These are phyloP conservation scores for Symbiotaphrina buchneri DNA, from an alignment of 495 filamentous ascomycete genomes.

Conservation along the genomic window DNA sequence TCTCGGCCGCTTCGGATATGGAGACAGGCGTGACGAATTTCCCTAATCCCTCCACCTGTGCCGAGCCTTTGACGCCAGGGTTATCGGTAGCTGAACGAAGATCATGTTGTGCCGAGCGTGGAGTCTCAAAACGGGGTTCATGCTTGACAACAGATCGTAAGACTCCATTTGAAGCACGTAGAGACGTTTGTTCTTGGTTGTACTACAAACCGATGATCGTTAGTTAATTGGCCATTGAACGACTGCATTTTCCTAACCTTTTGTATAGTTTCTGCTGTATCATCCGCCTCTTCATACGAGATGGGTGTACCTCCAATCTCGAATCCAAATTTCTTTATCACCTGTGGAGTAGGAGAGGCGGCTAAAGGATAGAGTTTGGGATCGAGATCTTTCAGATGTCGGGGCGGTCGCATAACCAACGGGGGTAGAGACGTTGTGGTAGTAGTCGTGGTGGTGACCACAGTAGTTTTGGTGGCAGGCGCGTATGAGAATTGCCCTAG, in stretches of 20 bases:
- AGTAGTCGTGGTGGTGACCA: constrained; percentile 84
- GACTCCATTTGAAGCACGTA: constrained; percentile 30
- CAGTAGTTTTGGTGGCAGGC: constrained; percentile 49
- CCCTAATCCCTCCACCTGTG: background rate
- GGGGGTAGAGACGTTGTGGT: constrained; percentile 81
- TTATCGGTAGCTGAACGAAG: too few relatives aligned
- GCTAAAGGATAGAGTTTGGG: constrained; percentile 81
- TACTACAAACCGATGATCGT: constrained; percentile 14
- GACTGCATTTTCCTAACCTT: constrained; percentile 38
- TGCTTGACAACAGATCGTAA: constrained; percentile 22
- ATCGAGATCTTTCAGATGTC: constrained; percentile 52
- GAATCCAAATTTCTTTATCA: constrained; percentile 50
- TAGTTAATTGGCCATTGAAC: constrained; percentile 8
- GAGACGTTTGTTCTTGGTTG: constrained; percentile 22
- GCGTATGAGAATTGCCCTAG: constrained; percentile 48
- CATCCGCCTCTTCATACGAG: constrained; percentile 42
- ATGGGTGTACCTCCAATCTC: constrained; percentile 41
- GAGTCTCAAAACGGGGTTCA: constrained; percentile 8
- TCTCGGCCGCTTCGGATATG: constrained; percentile 30
- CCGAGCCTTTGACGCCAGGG: background rate
- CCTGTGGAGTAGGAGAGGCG: constrained; percentile 50
- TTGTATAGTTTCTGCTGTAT: constrained; percentile 25
- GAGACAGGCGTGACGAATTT: constrained; percentile 36
- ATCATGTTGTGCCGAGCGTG: constrained; percentile 4
- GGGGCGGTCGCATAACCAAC: constrained; percentile 51